Evolutionary conservation across 2,329 filamentous ascomycete species (phyloP).

Genomic region (Microsporum ferrugineum): DNA sequence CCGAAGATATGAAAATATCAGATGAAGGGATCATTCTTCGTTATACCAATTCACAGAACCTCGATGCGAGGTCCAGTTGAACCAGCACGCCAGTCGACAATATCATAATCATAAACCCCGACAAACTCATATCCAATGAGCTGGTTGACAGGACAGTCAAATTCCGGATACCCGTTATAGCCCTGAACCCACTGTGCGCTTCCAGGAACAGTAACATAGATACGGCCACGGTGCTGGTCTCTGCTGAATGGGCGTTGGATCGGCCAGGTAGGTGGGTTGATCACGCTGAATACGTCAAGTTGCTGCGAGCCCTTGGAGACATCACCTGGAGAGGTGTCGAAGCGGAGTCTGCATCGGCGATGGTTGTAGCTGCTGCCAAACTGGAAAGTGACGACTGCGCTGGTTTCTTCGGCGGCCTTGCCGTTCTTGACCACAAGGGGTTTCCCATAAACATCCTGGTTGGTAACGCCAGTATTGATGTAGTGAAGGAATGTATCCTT

Average conservation of each 20-base stretch:
- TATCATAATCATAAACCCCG: slow-evolving; percentile 17
- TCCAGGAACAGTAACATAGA: slow-evolving; percentile 13
- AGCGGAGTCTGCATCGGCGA: slow-evolving; percentile 17
- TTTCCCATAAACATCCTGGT: slow-evolving; percentile 18
- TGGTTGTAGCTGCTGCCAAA: slow-evolving; percentile 11
- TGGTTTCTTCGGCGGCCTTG: slow-evolving; percentile 16
- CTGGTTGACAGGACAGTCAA: slow-evolving; percentile 17
- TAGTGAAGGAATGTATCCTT: slow-evolving; percentile 18
- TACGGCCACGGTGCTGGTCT: slow-evolving; percentile 16
- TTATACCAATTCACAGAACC: slow-evolving; percentile 5
- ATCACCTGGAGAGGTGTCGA: slow-evolving; percentile 17
- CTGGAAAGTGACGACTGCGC: slow-evolving; percentile 18
- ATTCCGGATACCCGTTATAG: slow-evolving; percentile 16
- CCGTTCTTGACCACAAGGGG: slow-evolving; percentile 19
- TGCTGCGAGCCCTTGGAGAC: slow-evolving; percentile 17
- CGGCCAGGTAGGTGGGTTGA: slow-evolving; percentile 13
- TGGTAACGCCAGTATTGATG: slow-evolving; percentile 15
- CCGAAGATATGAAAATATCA: background rate
- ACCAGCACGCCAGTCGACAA: slow-evolving; percentile 19
- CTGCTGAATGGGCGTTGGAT: slow-evolving; percentile 8
- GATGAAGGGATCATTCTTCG: background rate
- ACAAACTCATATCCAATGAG: slow-evolving; percentile 20
- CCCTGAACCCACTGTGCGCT: slow-evolving; percentile 16
- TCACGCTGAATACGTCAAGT: slow-evolving; percentile 19
- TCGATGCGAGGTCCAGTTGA: slow-evolving; percentile 17